phyloP scores from a whole-genome alignment of 2,329 filamentous ascomycete genomes.

The Scytalidium lignicola region DNA sequence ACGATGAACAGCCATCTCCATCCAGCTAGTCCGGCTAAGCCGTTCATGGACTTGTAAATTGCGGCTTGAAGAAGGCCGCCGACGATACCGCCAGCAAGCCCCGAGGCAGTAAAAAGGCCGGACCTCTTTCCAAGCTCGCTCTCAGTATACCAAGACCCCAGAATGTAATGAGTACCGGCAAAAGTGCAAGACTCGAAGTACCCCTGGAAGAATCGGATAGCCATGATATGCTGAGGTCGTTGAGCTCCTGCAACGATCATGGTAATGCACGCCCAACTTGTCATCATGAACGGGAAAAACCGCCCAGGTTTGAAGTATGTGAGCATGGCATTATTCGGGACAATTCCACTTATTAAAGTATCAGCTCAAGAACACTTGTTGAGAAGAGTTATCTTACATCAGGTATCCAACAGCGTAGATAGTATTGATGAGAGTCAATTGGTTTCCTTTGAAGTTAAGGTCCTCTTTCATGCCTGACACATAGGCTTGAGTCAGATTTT shows the following conservation, averaged over 20 bases:
- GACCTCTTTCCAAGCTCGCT: conserved; percentile 57
- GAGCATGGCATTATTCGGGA: too few relatives aligned
- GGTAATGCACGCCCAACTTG: too few relatives aligned
- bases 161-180: conserved; percentile 52
- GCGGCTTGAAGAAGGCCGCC: conserved; percentile 55
- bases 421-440: too few relatives aligned
- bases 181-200: conserved; percentile 53
- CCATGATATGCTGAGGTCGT: conserved; percentile 51
- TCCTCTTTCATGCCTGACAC: conserved; percentile 41
- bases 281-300: too few relatives aligned
- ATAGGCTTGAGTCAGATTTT: conserved; percentile 25
- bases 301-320: too few relatives aligned
- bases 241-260: conserved; percentile 30
- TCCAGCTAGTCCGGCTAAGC: conserved; percentile 37
- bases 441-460: conserved; percentile 3
- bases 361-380: too few relatives aligned
- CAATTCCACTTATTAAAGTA: too few relatives aligned
- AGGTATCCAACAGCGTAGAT: too few relatives aligned
- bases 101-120: conserved; percentile 56
- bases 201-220: conserved; percentile 52
- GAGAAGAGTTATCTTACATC: too few relatives aligned
- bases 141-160: conserved; percentile 57
- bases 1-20: conserved; percentile 53
- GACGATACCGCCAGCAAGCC: conserved; percentile 56
- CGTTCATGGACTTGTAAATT: conserved; percentile 26